Base-by-base conservation (phyloP, 148 eudicot species). In the Pouteria glomerata region DNA sequence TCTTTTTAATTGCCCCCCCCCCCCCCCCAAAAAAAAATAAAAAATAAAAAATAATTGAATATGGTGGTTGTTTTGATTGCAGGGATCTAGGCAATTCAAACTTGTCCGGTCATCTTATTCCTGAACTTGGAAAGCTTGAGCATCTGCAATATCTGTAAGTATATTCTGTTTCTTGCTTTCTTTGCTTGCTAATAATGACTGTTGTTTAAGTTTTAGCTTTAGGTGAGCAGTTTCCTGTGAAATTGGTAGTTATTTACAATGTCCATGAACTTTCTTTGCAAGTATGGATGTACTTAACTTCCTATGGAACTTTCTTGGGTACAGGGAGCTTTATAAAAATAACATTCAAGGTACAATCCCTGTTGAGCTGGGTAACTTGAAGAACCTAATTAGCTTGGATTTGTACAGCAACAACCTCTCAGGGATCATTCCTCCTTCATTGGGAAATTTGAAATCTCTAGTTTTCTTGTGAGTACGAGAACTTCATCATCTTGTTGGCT, bases 81-180 rank as follows among this genome's bases (percentile, higher is more conserved):
- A 93, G 98, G 83, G 97, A 93, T 79, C 87, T 93, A 69, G 94
- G 97, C 50, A 90, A 88, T 76, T 89, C 92, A 55, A 87, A 89
- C 77, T 83, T 93, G 65, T 85, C 92, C 42, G 98, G 98, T 76
- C 90, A 86, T 75, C 80, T 93, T n/a, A 92, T 93, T 57, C 87
- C 97, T 68, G 92, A 93, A 31, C 90, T 93, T 66, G 97, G 89
- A 51, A 93, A 80, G 79, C 95, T 93, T 74, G 95, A 88, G 79
- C 86, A 87, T 73, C 95, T 93, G 39, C 97, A 90, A 73, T 90
- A 93, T 79, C 83, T 93, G 98, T 93, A 69, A 84, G 98, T 82
- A 31, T 69, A 35, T 34, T 29, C 21, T 55, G 14, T 27, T 37
- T 33, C 18, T 74, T n/a, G 23, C 7, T 2, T 8, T 35, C 0